Evolutionary conservation across 169 alveolate species (phyloP), one percentile per base, ranked within the genome.

Genomic region (Miamiensis avidus): DNA sequence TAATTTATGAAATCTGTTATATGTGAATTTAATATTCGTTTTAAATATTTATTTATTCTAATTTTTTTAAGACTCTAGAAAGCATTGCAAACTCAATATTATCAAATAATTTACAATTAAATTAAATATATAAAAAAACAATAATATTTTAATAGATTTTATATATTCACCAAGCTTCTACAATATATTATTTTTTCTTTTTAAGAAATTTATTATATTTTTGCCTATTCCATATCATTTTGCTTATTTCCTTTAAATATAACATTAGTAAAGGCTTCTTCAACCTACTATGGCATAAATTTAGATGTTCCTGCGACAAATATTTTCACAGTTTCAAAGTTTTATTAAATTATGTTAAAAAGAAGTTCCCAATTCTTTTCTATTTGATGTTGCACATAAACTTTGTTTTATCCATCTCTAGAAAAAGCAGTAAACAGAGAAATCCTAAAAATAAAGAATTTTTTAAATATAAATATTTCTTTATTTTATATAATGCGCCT

Each of bases 331-430:
- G 76, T 84, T 29, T 86, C 72, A 25, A 84, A 75, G n/a, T 65
- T 78, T 29, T 79, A 27, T 28, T 28, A 30, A 49, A 88, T 34
- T 16, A 82, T 29, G 29, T 81, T 29, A 28, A 34, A 33, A 15
- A 84, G 27, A 15, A 34, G 75, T 31, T 78, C 83, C 27, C 76
- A 49, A 4, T 87, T 25, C 16, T 81, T 4, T 25, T 72, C 76
- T 26, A 91, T 49, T 34, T 86, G 28, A 79, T 93, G 92, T 78
- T 93, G 86, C 0, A 93, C 96, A 85, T 93, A 93, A 49, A 82
- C 76, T 49, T 87, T 89, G 1, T 82, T 31, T 30, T 75, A 76
- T 27, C 74, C 34, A 31, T 93, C 94, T 64, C 96, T 85, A 26
- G 93, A 88, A 49, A 90, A 90, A 1, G 96, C 96, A n/a, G 84